Conservation (phyloP, 2,329 filamentous ascomycete species). For the Trichoderma semiorbis region DNA sequence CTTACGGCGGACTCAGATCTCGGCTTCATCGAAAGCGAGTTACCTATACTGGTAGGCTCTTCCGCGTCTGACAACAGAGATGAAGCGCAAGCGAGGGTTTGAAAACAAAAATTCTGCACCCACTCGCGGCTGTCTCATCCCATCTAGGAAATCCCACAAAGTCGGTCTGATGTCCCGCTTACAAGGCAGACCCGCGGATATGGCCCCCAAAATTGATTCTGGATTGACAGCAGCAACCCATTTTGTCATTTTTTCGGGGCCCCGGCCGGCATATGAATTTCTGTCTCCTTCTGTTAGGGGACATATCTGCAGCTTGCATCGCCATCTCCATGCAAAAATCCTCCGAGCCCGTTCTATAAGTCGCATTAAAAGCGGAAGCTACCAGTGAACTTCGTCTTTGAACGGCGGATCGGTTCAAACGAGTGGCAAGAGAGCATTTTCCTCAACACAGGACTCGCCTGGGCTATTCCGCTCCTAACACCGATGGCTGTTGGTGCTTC, state of each 20-base stretch:
- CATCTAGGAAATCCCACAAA: background rate
- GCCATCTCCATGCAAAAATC: background rate
- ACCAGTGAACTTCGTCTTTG: background rate
- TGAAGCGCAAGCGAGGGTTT: too few species aligned
- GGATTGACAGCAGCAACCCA: background rate
- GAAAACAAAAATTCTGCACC: background rate
- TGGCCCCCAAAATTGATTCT: background rate
- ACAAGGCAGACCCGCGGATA: background rate
- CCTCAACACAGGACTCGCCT: background rate
- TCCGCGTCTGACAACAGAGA: background rate
- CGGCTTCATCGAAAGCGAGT: background rate
- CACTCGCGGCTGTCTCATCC: background rate
- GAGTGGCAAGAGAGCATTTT: background rate
- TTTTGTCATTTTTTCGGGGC: background rate
- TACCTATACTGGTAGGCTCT: background rate
- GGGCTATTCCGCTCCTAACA: background rate
- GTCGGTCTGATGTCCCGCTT: background rate
- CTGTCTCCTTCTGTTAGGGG: background rate
- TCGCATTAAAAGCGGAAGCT: background rate
- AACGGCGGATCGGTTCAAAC: background rate
- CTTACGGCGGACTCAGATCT: background rate
- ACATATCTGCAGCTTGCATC: background rate
- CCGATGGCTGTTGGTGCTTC: background rate
- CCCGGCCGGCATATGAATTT: background rate
- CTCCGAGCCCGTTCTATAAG: background rate